A percentile compares a stretch with the other conserved stretches of the same genome.
Conservation (phyloP, 495 filamentous ascomycete species). For the Articulospora tetracladia region DNA sequence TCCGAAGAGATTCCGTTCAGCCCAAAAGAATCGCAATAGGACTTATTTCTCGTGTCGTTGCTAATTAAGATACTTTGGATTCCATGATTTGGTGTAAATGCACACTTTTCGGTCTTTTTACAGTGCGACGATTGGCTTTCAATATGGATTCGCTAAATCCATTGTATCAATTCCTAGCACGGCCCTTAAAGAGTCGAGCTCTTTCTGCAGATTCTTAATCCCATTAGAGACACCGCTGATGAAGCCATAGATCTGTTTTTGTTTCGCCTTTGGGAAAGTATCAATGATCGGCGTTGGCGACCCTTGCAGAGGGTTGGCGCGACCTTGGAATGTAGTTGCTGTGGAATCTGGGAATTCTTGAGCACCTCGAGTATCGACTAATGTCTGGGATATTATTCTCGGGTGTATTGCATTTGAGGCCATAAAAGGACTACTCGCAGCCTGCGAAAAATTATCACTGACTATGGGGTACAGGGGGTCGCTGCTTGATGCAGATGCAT, state of each 20-base stretch:
- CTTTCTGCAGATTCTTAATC: slow-evolving; percentile 21
- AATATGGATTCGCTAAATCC: background rate
- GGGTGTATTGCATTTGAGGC: background rate
- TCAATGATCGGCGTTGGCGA: slow-evolving; percentile 11
- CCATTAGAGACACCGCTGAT: slow-evolving; percentile 18
- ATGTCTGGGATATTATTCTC: background rate
- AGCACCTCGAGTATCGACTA: background rate
- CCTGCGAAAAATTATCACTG: background rate
- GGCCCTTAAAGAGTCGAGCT: slow-evolving; percentile 14
- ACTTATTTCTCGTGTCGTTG: too few species aligned
- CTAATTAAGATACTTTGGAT: too few species aligned
- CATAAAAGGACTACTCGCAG: background rate
- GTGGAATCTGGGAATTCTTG: background rate
- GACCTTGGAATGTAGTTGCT: background rate
- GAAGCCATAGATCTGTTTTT: slow-evolving; percentile 19
- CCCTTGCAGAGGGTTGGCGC: background rate
- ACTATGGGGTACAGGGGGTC: too few species aligned
- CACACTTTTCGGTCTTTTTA: too few species aligned
- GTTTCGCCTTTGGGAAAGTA: slow-evolving; percentile 16
- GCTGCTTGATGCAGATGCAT: too few species aligned
- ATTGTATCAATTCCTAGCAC: slow-evolving; percentile 12
- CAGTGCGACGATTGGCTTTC: too few species aligned
- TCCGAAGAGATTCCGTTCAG: too few species aligned
- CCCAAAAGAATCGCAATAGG: too few species aligned
- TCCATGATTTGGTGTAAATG: too few species aligned